Percentiles rank a stretch among this genome's conserved stretches.
Conservation (phyloP, 495 filamentous ascomycete genomes). For the Penicillium angulare region DNA sequence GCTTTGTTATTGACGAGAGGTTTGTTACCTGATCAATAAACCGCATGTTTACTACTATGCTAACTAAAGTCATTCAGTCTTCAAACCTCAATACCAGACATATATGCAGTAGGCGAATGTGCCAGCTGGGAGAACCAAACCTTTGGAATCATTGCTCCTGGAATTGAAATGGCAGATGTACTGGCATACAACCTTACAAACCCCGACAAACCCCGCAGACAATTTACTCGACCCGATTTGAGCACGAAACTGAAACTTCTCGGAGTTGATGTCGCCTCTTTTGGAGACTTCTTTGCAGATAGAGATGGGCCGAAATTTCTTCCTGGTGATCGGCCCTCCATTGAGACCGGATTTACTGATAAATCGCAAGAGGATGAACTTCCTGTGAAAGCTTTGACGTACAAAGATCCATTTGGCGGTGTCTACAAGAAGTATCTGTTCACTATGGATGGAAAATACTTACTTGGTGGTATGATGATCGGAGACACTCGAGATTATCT, state of each 20-base stretch:
- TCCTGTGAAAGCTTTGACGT: constrained; percentile 81
- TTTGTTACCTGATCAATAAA: constrained; percentile 7
- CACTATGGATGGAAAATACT: constrained; percentile 86
- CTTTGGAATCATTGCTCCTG: constrained; percentile 90
- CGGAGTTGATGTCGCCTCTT: constrained; percentile 92
- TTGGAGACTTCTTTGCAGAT: constrained; percentile 96
- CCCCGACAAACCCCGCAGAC: constrained; percentile 65
- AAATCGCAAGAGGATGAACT: constrained; percentile 35
- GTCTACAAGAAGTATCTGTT: constrained; percentile 98
- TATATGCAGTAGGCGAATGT: constrained; percentile 94
- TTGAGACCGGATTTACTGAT: constrained; percentile 27
- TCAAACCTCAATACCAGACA: constrained; percentile 66
- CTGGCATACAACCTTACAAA: constrained; percentile 93
- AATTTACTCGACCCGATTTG: constrained; percentile 83
- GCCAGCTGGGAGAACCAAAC: constrained; percentile 93
- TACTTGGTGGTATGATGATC: constrained; percentile 98
- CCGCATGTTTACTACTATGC: neutral
- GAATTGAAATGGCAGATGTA: constrained; percentile 95
- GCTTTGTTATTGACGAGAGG: constrained; percentile 71
- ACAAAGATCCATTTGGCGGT: constrained; percentile 90
- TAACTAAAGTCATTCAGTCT: constrained; percentile 41
- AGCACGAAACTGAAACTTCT: constrained; percentile 94
- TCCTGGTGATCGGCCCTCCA: constrained; percentile 51
- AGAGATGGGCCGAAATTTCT: constrained; percentile 78
- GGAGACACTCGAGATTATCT: constrained; percentile 94